Conservation (phyloP, 1,284 basidiomycete genomes). For the Apiotrichum akiyoshidainum region DNA sequence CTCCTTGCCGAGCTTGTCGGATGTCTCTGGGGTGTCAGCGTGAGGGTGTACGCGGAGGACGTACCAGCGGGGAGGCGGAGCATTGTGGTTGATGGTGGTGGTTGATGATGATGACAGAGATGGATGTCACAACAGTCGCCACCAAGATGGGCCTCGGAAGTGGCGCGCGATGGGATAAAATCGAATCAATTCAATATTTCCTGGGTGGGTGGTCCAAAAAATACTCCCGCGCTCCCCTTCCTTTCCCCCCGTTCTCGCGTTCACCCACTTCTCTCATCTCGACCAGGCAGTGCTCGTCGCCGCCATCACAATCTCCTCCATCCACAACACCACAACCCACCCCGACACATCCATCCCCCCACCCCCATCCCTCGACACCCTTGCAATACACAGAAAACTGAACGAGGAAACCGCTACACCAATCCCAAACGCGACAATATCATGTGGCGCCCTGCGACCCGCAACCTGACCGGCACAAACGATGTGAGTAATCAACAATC, state of each 20-base stretch:
- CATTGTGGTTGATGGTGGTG: conserved; percentile 18
- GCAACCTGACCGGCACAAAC: conserved; percentile 51
- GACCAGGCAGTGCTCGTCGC: no score
- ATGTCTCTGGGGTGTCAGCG: conserved; percentile 10
- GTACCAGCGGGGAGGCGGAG: conserved; percentile 26
- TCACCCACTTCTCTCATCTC: no score
- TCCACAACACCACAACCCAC: no score
- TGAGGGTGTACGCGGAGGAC: not conserved
- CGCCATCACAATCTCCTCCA: no score
- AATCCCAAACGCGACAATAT: not conserved
- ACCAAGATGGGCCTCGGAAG: not conserved
- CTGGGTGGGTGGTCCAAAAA: not conserved
- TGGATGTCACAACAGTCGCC: not conserved
- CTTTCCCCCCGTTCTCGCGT: no score
- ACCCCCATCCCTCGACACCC: no score
- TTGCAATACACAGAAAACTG: no score
- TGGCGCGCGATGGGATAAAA: conserved; percentile 9
- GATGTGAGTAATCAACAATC: conserved; percentile 41
- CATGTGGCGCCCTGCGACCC: conserved; percentile 82
- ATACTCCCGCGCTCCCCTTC: no score
- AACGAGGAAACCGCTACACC: no score
- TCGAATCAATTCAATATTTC: no score
- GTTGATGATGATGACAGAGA: not conserved
- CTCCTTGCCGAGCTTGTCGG: conserved; percentile 76
- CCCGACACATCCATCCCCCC: no score